These are phyloP conservation scores for Mortierella sp. DNA, from an alignment of 371 early-diverging fungal genomes.

Conservation along the genomic window DNA sequence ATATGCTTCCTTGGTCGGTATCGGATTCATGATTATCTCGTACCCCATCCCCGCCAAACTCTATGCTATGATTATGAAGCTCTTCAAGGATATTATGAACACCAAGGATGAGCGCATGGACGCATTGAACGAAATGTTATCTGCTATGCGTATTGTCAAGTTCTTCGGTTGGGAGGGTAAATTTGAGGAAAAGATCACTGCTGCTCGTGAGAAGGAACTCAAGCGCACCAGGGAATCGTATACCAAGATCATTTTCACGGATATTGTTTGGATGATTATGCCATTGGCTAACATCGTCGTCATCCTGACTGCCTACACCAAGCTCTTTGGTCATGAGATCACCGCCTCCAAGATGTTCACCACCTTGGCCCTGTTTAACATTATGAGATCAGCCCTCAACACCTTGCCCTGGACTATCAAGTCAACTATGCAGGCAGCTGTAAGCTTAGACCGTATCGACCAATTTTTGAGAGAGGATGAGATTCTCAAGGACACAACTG, in stretches of 20 bases:
- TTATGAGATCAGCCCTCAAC: constrained; percentile 76
- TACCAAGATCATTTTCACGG: constrained; percentile 36
- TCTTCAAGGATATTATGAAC: constrained; percentile 66
- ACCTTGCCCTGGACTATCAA: constrained; percentile 76
- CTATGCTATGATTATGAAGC: constrained; percentile 62
- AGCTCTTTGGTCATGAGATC: constrained; percentile 60
- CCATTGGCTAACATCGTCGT: constrained; percentile 68
- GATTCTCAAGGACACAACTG: constrained; percentile 53
- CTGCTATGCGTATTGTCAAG: constrained; percentile 83
- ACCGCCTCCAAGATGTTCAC: constrained; percentile 76
- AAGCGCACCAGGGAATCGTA: constrained; percentile 59
- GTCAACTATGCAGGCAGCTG: constrained; percentile 73
- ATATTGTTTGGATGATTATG: constrained; percentile 58
- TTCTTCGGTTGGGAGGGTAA: constrained; percentile 86
- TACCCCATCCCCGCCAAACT: constrained; percentile 72
- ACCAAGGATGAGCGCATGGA: constrained; percentile 75
- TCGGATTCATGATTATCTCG: constrained; percentile 65
- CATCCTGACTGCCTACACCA: constrained; percentile 66
- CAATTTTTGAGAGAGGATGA: constrained; percentile 78
- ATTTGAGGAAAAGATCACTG: constrained; percentile 66
- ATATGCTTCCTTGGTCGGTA: constrained; percentile 72
- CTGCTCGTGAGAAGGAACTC: constrained; percentile 63
- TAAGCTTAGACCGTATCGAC: constrained; percentile 78
- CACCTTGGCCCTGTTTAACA: constrained; percentile 72
- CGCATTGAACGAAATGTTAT: constrained; percentile 69